Conservation (phyloP, 1,284 basidiomycete species). For the Meripilus lineatus region DNA sequence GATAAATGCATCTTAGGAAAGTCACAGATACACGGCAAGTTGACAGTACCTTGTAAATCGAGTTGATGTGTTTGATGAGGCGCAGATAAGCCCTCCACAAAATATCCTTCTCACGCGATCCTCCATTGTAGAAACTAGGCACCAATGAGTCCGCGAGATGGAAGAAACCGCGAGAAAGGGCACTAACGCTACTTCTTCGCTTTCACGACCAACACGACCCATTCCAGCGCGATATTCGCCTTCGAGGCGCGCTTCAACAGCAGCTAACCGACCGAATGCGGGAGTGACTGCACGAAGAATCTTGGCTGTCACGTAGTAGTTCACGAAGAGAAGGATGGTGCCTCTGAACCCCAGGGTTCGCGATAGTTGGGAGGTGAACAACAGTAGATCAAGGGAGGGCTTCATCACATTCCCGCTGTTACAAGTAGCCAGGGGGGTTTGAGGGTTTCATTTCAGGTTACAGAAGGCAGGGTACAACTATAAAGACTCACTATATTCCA, state of each 20-base stretch:
- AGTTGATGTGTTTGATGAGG: slow-evolving; percentile 86
- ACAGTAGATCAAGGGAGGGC: slow-evolving; percentile 85
- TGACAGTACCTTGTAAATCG: slow-evolving; percentile 75
- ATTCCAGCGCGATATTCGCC: slow-evolving; percentile 93
- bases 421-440: background rate
- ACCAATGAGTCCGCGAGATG: background rate
- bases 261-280: slow-evolving; percentile 90
- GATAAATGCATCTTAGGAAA: background rate
- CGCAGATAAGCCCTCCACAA: slow-evolving; percentile 76
- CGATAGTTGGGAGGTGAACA: slow-evolving; percentile 92
- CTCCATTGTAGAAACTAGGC: slow-evolving; percentile 89
- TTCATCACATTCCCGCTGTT: slow-evolving; percentile 66
- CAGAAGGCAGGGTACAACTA: background rate
- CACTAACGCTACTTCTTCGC: slow-evolving; percentile 88
- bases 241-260: slow-evolving; percentile 80
- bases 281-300: slow-evolving; percentile 87
- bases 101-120: slow-evolving; percentile 80
- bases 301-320: slow-evolving; percentile 83
- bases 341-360: slow-evolving; percentile 81
- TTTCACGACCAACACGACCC: slow-evolving; percentile 83
- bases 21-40: background rate
- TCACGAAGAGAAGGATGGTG: slow-evolving; percentile 74
- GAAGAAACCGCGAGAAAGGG: background rate
- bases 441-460: too few species aligned
- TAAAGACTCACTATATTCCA: slow-evolving; percentile 74